phyloP scores from a whole-genome alignment of 2,329 filamentous ascomycete species.

The Neonectria coccinea region DNA sequence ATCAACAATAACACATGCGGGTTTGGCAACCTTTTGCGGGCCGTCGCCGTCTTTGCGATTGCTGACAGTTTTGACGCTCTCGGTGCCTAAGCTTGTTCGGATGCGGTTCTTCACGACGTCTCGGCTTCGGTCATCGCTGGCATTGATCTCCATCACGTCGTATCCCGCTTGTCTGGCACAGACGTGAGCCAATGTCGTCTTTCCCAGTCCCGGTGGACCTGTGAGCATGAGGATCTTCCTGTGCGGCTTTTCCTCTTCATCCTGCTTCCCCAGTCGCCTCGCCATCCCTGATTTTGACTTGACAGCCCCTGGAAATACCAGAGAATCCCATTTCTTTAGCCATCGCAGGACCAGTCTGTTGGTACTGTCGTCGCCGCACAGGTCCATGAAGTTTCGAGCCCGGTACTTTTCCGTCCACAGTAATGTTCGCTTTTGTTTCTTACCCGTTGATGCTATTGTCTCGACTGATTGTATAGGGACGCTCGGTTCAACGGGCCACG shows the following conservation, averaged over 20 bases:
- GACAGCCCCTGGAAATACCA: constrained; percentile 85
- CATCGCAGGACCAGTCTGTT: constrained; percentile 91
- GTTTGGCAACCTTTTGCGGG: constrained; percentile 79
- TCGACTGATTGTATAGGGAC: constrained; percentile 59
- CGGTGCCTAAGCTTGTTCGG: constrained; percentile 90
- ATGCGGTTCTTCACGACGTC: constrained; percentile 93
- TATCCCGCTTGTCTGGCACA: constrained; percentile 96
- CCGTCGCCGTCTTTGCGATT: constrained; percentile 67
- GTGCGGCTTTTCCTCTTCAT: constrained; percentile 79
- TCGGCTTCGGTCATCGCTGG: constrained; percentile 91
- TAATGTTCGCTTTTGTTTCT: constrained; percentile 64
- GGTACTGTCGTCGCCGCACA: constrained; percentile 94
- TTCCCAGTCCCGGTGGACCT: constrained; percentile 92
- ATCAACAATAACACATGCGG: constrained; percentile 93
- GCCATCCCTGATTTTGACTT: constrained; percentile 65
- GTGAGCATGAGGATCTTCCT: constrained; percentile 91
- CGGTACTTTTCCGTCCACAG: constrained; percentile 99
- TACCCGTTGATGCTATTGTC: constrained; percentile 41
- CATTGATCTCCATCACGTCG: constrained; percentile 96
- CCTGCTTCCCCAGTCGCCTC: constrained; percentile 58
- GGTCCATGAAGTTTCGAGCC: constrained; percentile 88
- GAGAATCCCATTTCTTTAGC: constrained; percentile 92
- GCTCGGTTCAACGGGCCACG: constrained; percentile 43
- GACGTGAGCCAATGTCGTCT: constrained; percentile 96
- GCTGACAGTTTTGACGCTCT: constrained; percentile 85